Base-by-base conservation (phyloP, 129 eudicot species). In the Chrysanthemum makinoi region DNA sequence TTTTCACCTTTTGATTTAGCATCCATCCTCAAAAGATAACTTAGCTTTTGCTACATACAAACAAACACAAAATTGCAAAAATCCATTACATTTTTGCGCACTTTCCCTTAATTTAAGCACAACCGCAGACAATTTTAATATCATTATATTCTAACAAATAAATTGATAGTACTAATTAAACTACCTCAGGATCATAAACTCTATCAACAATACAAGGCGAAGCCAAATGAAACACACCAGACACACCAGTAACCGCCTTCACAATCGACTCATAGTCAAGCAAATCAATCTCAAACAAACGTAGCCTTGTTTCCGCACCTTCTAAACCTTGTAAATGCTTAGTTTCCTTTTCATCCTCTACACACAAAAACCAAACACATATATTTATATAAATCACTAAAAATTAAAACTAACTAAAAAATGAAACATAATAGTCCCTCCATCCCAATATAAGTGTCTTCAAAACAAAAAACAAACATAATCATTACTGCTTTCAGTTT, bases 221-320 rank as follows among this genome's bases (percentile, higher is more conserved):
- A 66, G 98, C 98, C 22, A 94, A 49, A 82, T 94, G 98, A 73
- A 94, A 87, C 13, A 94, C 96, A 30, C 98, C 96, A 13, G 85
- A 50, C 28, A 87, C 73, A 58, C 93, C 98, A 10, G 62, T 65
- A 7, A 89, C 78, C 33, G 96, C 95, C 12, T 91, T 83, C 28
- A 63, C 73, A 50, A 94, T 87, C 24, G 98, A 94, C 48, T 87
- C 95, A 60, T 87, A 89, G 43, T 94, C 75, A 24, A 94, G 89
- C 17, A 94, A 83, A 83, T 89, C 95, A 51, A 94, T 89, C 33
- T 89, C 95, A 75, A 87, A 94, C 30, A 94, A 84, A 7, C 81
- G 92, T 65, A 89, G 95, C 53, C 88, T 90, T 3, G 96, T 86
- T 73, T 89, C 75, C 0, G 93, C 96, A 68, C 95, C 92, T 54